Evolutionary conservation across 192 early-diverging fungal genomes (phyloP).

Genomic region (Pilaira anomala): DNA sequence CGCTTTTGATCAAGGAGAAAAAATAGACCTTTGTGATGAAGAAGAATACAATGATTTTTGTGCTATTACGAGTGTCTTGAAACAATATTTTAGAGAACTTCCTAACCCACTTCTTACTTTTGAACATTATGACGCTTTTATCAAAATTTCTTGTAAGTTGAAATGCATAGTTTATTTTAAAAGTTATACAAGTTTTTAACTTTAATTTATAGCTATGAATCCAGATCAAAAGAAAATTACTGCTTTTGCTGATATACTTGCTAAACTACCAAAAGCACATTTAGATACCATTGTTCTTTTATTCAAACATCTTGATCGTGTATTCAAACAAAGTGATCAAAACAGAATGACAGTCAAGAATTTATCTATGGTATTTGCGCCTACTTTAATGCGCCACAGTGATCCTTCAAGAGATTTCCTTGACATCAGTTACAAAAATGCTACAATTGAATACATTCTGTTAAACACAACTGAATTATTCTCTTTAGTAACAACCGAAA

Average conservation of each 20-base stretch:
- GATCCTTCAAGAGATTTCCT: slow-evolving; percentile 60
- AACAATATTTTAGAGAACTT: slow-evolving; percentile 71
- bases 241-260: slow-evolving; percentile 37
- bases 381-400: slow-evolving; percentile 71
- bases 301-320: slow-evolving; percentile 58
- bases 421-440: slow-evolving; percentile 74
- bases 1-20: slow-evolving; percentile 53
- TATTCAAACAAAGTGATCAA: slow-evolving; percentile 51
- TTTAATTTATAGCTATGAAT: slow-evolving; percentile 19
- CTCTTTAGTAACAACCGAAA: neutral
- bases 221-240: slow-evolving; percentile 34
- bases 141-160: slow-evolving; percentile 48
- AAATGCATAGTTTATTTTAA: neutral
- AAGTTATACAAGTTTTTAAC: slow-evolving; percentile 1
- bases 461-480: slow-evolving; percentile 40
- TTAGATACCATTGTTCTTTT: slow-evolving; percentile 57
- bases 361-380: slow-evolving; percentile 91
- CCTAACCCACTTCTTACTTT: slow-evolving; percentile 68
- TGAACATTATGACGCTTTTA: slow-evolving; percentile 60
- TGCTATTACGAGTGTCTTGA: slow-evolving; percentile 68
- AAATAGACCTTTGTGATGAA: slow-evolving; percentile 44
- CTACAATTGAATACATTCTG: slow-evolving; percentile 68
- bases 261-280: slow-evolving; percentile 56
- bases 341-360: slow-evolving; percentile 95
- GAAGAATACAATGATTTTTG: slow-evolving; percentile 60